phyloP scores from a whole-genome alignment of 83 land plant genomes.

The Picea engelmannii region DNA sequence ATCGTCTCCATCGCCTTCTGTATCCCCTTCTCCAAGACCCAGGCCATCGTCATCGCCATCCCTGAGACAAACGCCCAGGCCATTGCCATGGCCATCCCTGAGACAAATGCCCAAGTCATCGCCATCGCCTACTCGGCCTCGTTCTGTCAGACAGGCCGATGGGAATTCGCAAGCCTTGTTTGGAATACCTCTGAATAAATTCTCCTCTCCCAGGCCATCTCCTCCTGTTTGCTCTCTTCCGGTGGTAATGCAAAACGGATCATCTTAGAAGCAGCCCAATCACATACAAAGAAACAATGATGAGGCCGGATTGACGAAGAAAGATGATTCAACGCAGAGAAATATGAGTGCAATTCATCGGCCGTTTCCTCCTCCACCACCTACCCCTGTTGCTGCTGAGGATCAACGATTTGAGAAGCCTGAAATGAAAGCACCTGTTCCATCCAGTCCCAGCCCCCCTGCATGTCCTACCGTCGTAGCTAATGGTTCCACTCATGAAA shows the following conservation, averaged over 20 bases:
- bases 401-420: too few relatives aligned
- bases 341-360: constrained; percentile 19
- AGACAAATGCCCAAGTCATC: background rate
- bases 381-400: too few relatives aligned
- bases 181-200: background rate
- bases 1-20: constrained; percentile 10
- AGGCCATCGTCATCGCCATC: background rate
- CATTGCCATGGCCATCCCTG: too few relatives aligned
- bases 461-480: background rate
- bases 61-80: background rate
- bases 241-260: background rate
- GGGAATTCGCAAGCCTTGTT: background rate
- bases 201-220: background rate
- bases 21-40: constrained; percentile 8
- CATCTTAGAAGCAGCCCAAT: background rate
- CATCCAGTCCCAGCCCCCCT: too few relatives aligned
- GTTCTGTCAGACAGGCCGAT: too few relatives aligned
- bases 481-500: background rate
- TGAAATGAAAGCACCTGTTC: too few relatives aligned
- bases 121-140: background rate
- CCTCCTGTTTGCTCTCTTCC: constrained; percentile 2
- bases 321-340: constrained; percentile 30
- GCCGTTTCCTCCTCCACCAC: constrained; percentile 38
- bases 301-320: background rate
- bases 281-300: background rate